A percentile compares a stretch with the other conserved stretches of the same genome.
These are phyloP conservation scores for Apiotrichum sp. DNA, from an alignment of 1,284 basidiomycete species.

Conservation along the genomic window DNA sequence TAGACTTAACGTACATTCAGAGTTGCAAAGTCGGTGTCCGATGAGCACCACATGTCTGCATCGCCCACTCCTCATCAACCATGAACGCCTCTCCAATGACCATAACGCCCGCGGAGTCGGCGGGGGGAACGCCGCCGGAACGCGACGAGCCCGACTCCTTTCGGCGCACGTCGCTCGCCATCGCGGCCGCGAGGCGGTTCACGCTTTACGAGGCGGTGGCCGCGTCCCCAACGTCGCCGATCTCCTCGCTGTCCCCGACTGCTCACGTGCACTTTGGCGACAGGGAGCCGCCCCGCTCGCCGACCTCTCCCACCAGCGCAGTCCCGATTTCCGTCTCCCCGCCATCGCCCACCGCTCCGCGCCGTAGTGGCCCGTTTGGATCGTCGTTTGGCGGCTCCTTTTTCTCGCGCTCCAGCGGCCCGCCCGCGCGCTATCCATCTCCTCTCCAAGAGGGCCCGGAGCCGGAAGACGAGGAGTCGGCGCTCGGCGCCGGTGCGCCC, in stretches of 20 bases:
- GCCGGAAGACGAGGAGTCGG: neutral
- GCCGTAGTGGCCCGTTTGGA: neutral
- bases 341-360: neutral
- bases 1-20: no score
- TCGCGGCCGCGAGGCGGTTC: constrained; percentile 18
- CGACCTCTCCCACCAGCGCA: neutral
- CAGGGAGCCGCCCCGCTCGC: neutral
- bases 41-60: neutral
- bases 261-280: no score
- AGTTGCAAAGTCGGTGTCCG: no score
- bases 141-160: neutral
- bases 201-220: constrained; percentile 5
- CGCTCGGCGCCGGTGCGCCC: neutral
- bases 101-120: neutral
- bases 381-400: neutral
- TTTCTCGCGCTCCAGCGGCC: neutral
- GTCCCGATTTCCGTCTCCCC: neutral
- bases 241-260: neutral
- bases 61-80: neutral
- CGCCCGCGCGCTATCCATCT: neutral
- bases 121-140: neutral
- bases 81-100: constrained; percentile 1
- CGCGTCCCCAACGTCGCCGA: neutral
- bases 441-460: neutral
- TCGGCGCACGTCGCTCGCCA: constrained; percentile 16